Evolutionary conservation across 1,284 basidiomycete genomes (phyloP).

Genomic region (Rhizoctonia solani): DNA sequence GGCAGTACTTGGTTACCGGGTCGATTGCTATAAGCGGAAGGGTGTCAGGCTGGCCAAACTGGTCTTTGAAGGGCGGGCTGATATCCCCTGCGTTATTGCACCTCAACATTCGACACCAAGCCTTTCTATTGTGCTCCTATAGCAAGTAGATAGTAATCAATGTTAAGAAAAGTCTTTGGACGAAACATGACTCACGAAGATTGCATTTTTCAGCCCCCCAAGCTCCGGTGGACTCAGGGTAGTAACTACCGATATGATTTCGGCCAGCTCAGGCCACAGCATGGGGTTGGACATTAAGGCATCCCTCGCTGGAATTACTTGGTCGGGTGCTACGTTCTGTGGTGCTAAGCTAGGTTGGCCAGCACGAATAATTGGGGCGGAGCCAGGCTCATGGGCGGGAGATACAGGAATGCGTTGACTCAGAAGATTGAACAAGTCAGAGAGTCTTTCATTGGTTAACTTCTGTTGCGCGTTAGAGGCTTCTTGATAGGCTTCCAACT

Average conservation of each 20-base stretch:
- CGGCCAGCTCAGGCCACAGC: background rate
- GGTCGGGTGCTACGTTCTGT: background rate
- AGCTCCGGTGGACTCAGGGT: background rate
- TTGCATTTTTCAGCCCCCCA: background rate
- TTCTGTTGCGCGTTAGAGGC: background rate
- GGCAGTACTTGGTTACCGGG: background rate
- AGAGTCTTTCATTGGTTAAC: background rate
- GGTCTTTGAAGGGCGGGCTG: background rate
- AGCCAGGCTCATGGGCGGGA: background rate
- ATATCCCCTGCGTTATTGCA: background rate
- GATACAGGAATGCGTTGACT: background rate
- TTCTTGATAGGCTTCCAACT: background rate
- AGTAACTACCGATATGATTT: background rate
- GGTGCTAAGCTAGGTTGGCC: background rate
- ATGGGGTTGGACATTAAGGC: background rate
- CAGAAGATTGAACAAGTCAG: background rate
- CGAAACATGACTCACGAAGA: background rate
- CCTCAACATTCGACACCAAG: background rate
- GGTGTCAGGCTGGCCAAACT: conserved; percentile 2
- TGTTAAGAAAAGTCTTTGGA: too few relatives aligned
- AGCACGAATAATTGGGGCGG: too few relatives aligned
- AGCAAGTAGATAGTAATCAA: too few relatives aligned
- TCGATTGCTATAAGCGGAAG: background rate
- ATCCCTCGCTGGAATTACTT: background rate
- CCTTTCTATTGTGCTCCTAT: background rate